These are phyloP conservation scores for Neofusicoccum umdonicola DNA, from an alignment of 2,329 filamentous ascomycete genomes.

Conservation along the genomic window DNA sequence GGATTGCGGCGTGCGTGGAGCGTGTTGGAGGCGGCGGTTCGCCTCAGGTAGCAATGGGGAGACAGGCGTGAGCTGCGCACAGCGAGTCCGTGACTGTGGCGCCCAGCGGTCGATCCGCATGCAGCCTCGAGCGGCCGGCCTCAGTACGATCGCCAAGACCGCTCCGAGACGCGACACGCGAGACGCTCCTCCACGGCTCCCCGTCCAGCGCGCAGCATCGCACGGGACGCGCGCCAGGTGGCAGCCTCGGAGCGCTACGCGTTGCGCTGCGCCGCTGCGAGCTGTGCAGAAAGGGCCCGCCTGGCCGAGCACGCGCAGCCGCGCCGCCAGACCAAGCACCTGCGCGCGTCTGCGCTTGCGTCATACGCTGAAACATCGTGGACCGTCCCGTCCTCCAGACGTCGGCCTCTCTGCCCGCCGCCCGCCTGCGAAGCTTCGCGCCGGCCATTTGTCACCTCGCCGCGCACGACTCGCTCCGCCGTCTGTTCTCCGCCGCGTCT, in stretches of 20 bases:
- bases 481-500: neutral
- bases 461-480: slow-evolving; percentile 9
- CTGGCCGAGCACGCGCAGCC: neutral
- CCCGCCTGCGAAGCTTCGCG: neutral
- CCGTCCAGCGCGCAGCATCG: neutral
- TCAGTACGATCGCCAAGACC: slow-evolving; percentile 12
- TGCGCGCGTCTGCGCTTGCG: slow-evolving; percentile 1
- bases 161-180: neutral
- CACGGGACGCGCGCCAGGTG: neutral
- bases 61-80: slow-evolving; percentile 7
- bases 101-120: slow-evolving; percentile 14
- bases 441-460: neutral
- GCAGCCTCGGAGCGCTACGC: neutral
- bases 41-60: slow-evolving; percentile 9
- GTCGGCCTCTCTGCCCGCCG: neutral
- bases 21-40: slow-evolving; percentile 1
- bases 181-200: neutral
- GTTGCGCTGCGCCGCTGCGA: slow-evolving; percentile 2
- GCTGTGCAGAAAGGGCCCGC: neutral
- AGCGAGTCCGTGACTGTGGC: slow-evolving; percentile 11
- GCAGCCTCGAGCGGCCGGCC: slow-evolving; percentile 14
- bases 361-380: neutral
- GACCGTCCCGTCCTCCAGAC: neutral
- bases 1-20: slow-evolving; percentile 1
- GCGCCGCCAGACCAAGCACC: neutral